Percentiles rank a stretch among this genome's conserved stretches.
Conservation (phyloP, 306 rosid genomes). For the Carpinus fangiana region DNA sequence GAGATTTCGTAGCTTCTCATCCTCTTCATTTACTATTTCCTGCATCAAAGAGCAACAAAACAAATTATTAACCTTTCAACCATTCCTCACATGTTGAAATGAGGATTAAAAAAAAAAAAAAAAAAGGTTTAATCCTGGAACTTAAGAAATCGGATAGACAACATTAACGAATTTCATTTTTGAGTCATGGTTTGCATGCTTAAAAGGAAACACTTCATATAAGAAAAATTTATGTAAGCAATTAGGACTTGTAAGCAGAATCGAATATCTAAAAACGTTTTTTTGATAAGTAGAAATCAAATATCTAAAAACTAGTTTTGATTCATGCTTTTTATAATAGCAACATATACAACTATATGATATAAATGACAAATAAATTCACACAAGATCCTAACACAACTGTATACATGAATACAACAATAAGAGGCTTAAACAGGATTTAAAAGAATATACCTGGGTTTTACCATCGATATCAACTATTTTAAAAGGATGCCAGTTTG, state of each 20-base stretch:
- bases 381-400: neutral
- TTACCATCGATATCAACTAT: slow-evolving; percentile 41
- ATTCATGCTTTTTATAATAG: neutral
- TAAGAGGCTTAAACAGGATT: slow-evolving; percentile 3
- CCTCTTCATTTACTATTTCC: slow-evolving; percentile 61
- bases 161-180: neutral
- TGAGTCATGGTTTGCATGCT: neutral
- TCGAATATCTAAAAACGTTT: too few species aligned
- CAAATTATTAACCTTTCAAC: slow-evolving; percentile 11
- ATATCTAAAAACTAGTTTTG: neutral
- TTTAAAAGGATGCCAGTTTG: slow-evolving; percentile 81
- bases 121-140: neutral
- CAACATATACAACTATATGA: neutral
- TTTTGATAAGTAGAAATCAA: too few species aligned
- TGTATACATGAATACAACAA: slow-evolving; percentile 2
- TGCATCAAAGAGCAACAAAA: slow-evolving; percentile 38
- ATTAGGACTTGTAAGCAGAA: neutral
- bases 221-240: neutral
- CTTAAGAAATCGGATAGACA: neutral
- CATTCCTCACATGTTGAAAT: slow-evolving; percentile 8
- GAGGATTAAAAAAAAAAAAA: neutral
- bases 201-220: neutral
- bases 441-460: slow-evolving; percentile 43
- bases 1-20: slow-evolving; percentile 61
- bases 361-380: neutral